Percentiles rank a stretch among this genome's conserved stretches.
phyloP scores from a whole-genome alignment of 2,329 filamentous ascomycete species.

The Verticillium isaacii region DNA sequence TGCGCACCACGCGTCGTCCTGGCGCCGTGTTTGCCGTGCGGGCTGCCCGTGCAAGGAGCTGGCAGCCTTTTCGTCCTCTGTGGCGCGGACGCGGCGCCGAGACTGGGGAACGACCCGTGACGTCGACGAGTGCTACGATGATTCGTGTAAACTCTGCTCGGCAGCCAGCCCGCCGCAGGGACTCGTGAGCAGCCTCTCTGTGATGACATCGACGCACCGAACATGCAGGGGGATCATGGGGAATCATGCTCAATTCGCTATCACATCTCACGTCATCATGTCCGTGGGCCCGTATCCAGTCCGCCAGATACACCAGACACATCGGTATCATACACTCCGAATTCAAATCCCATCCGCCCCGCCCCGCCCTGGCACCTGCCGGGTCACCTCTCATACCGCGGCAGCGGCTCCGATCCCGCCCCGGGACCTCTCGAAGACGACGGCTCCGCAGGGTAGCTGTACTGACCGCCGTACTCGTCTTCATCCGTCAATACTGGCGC shows the following conservation, averaged over 20 bases:
- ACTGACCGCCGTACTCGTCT: constrained; percentile 39
- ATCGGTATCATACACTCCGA: not conserved
- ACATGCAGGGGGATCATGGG: not conserved
- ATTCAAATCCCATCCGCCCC: not conserved
- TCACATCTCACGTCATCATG: not conserved
- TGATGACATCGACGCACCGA: too few relatives aligned
- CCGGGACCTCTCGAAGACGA: not conserved
- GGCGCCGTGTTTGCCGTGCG: not conserved
- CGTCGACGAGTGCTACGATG: not conserved
- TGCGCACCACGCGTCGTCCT: not conserved
- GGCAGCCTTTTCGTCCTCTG: not conserved
- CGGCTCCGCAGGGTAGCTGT: constrained; percentile 13
- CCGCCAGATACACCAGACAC: not conserved
- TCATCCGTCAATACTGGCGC: constrained; percentile 56
- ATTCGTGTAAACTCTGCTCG: not conserved
- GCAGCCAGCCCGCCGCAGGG: not conserved
- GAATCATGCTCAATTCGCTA: not conserved
- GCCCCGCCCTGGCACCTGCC: not conserved
- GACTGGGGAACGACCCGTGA: not conserved
- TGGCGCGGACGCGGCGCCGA: not conserved
- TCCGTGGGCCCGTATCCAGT: not conserved
- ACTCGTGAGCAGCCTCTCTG: too few relatives aligned
- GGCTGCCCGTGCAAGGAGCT: not conserved
- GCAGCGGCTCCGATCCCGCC: constrained; percentile 22
- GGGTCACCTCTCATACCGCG: constrained; percentile 27